These are phyloP conservation scores for Xerocomellus chrysenteron DNA, from an alignment of 768 basidiomycete genomes.

Conservation along the genomic window DNA sequence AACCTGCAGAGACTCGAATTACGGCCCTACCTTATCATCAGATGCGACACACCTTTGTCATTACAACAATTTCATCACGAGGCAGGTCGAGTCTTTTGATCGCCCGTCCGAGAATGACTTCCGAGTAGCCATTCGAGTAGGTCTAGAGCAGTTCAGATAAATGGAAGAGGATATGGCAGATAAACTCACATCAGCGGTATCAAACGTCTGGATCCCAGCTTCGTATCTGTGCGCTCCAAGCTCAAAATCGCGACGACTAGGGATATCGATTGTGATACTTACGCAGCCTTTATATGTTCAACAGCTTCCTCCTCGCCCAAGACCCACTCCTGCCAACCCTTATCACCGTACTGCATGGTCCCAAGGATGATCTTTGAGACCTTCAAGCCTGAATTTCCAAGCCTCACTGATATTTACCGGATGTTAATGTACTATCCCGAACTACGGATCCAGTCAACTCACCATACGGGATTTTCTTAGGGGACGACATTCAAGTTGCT, in stretches of 20 bases:
- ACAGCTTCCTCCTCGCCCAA: constrained; percentile 45
- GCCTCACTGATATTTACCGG: constrained; percentile 30
- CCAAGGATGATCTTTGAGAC: constrained; percentile 53
- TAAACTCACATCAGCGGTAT: constrained; percentile 33
- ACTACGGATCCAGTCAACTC: constrained; percentile 3
- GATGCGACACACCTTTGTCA: constrained; percentile 58
- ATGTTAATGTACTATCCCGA: background rate
- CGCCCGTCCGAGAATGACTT: constrained; percentile 67
- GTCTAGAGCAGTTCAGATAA: constrained; percentile 34
- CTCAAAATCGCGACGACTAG: background rate
- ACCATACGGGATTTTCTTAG: constrained; percentile 35
- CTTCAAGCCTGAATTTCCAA: constrained; percentile 49
- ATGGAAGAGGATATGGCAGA: background rate
- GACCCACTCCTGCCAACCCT: constrained; percentile 56
- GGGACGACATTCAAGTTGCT: constrained; percentile 16
- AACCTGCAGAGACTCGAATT: constrained; percentile 23
- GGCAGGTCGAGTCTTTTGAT: constrained; percentile 66
- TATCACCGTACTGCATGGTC: constrained; percentile 44
- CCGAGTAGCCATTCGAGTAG: constrained; percentile 66
- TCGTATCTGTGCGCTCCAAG: constrained; percentile 29
- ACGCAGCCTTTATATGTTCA: constrained; percentile 50
- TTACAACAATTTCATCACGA: constrained; percentile 73
- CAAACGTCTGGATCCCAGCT: constrained; percentile 37
- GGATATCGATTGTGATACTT: constrained; percentile 8
- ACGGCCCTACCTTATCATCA: background rate